Base-by-base conservation (phyloP, 805 yeast genomes). In the Hanseniaspora vineae region DNA sequence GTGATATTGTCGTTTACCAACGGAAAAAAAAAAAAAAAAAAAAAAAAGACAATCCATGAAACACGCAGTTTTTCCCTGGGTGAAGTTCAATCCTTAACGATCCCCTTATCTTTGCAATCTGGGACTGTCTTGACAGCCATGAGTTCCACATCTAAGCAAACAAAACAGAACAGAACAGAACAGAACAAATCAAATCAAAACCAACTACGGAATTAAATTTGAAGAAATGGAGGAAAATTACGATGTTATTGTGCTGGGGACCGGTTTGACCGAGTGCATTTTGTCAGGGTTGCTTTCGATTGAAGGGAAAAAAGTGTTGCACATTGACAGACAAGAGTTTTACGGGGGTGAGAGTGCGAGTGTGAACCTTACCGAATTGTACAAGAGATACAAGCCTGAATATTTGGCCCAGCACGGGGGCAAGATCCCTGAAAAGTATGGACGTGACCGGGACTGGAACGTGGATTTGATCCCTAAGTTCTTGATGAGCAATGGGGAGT, bases 261-360 rank as follows among this genome's bases (percentile, higher is more conserved):
- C 78, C 51, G 98, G 98, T n/a, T 75, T 92, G 54, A 90, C 97
- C 43, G 98, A 92, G 66, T 92, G 98, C 70, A 83, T 92, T 51
- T 75, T 92, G 42, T 87, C 96, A 1, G 98, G 98, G 2, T 68
- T 92, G 46, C 73, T 92, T 43, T 87, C 97, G 10, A 96, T 90
- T n/a, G 97, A 92, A 60, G 97, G 97, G 52, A 90, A 92, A 72
- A 92, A 92, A 62, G 97, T 92, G 8, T 74, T 92, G 49, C 98
- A 92, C 67, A 88, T 92, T 52, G 98, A 92, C 65, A 81, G 88
- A 58, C 97, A 92, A 66, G 94, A 87, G 63, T 94, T 88, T 63
- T 92, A 92, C 56, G 98, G 98, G 46, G 98, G 75, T 42, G 95
- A 86, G 64, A 78, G 88, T 50, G 95, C 95, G 14, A 84, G 95